These are phyloP conservation scores for Pleurotus ostreatus DNA, from an alignment of 768 basidiomycete species.

Conservation along the genomic window DNA sequence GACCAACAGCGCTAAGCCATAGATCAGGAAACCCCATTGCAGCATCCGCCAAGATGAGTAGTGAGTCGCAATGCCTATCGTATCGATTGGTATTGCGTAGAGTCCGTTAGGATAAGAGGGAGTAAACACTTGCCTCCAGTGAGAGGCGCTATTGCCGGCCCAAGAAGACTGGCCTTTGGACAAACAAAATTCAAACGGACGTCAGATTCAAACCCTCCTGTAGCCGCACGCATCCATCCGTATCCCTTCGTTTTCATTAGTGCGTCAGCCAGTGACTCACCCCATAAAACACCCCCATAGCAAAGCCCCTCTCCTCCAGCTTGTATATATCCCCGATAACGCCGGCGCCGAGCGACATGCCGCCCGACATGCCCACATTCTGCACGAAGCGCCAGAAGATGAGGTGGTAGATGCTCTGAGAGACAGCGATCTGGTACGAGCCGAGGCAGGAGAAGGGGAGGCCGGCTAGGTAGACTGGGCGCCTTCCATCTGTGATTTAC, in stretches of 20 bases:
- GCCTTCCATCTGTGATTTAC: slow-evolving; percentile 55
- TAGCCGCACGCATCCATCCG: too few species aligned
- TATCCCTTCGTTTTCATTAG: too few species aligned
- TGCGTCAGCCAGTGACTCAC: slow-evolving; percentile 24
- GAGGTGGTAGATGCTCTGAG: slow-evolving; percentile 38
- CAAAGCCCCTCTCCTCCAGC: slow-evolving; percentile 55
- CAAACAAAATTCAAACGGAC: not conserved
- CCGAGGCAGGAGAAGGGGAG: slow-evolving; percentile 57
- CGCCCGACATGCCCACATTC: slow-evolving; percentile 59
- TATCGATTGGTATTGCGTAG: not conserved
- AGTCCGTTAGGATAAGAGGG: not conserved
- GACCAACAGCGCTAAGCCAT: slow-evolving; percentile 34
- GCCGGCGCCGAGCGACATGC: slow-evolving; percentile 49
- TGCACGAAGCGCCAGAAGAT: slow-evolving; percentile 65
- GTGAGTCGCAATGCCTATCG: slow-evolving; percentile 39
- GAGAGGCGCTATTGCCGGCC: slow-evolving; percentile 59
- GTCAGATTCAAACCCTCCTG: not conserved
- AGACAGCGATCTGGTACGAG: slow-evolving; percentile 54
- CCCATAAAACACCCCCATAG: slow-evolving; percentile 56
- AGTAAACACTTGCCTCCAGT: slow-evolving; percentile 37
- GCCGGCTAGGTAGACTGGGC: slow-evolving; percentile 54
- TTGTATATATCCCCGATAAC: slow-evolving; percentile 66
- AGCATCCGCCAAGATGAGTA: slow-evolving; percentile 66
- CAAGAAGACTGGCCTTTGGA: slow-evolving; percentile 35
- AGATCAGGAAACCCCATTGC: slow-evolving; percentile 41